phyloP scores from a whole-genome alignment of 176 grass and related monocot genomes.

The Leersia perrieri region DNA sequence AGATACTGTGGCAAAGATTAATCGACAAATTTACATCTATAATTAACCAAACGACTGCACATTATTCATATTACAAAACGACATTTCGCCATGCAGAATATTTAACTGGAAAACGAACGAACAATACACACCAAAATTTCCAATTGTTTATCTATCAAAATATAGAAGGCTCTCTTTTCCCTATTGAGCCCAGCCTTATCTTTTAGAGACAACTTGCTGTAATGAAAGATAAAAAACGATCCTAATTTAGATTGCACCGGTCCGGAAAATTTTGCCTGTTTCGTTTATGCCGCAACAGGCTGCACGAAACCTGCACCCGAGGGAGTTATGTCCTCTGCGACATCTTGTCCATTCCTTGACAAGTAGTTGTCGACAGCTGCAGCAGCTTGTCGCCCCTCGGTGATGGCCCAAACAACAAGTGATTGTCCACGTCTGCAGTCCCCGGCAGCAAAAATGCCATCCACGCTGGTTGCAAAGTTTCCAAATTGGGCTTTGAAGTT shows the following conservation, averaged over 20 bases:
- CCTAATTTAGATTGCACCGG: constrained; percentile 16
- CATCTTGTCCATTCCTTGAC: constrained; percentile 44
- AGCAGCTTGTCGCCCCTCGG: constrained; percentile 84
- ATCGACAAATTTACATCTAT: constrained; percentile 38
- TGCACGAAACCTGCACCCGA: constrained; percentile 53
- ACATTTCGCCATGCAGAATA: constrained; percentile 21
- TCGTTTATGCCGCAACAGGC: constrained; percentile 52
- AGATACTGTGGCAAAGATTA: neutral
- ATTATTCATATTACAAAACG: constrained; percentile 58
- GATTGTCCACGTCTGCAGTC: constrained; percentile 97
- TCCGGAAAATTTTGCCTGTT: constrained; percentile 2
- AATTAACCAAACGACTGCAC: constrained; percentile 49
- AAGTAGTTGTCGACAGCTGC: constrained; percentile 71
- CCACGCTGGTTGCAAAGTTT: constrained; percentile 75
- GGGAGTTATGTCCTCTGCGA: constrained; percentile 5
- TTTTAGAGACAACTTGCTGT: constrained; percentile 21
- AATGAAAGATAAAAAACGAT: constrained; percentile 15
- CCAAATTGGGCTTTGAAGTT: constrained; percentile 96
- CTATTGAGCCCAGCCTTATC: constrained; percentile 21
- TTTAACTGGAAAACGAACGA: constrained; percentile 15
- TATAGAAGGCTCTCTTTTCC: constrained; percentile 31
- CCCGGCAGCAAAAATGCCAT: constrained; percentile 89
- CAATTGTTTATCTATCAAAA: constrained; percentile 34
- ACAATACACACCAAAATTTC: constrained; percentile 47
- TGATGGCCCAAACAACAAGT: constrained; percentile 97